Percentiles rank a stretch among this genome's conserved stretches.
These are phyloP conservation scores for Suhomyces kilbournensis DNA, from an alignment of 805 yeast species.

Conservation along the genomic window DNA sequence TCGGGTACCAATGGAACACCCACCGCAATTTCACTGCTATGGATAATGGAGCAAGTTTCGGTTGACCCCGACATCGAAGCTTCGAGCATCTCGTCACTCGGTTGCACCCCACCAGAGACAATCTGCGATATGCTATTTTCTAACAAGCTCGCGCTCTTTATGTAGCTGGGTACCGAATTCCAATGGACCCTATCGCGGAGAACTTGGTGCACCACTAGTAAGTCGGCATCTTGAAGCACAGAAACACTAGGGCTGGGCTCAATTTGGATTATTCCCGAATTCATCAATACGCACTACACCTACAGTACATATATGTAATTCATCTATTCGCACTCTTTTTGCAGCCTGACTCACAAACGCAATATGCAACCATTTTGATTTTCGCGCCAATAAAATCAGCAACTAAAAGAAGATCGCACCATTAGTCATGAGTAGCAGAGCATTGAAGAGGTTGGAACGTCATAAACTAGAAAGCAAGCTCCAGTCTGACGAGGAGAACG, in stretches of 20 bases:
- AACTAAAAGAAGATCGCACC: background rate
- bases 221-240: background rate
- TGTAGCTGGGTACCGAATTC: background rate
- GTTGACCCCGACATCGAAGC: background rate
- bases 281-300: background rate
- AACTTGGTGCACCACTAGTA: background rate
- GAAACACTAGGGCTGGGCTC: background rate
- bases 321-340: background rate
- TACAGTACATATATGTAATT: background rate
- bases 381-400: background rate
- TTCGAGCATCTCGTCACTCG: background rate
- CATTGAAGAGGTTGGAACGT: constrained; percentile 21
- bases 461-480: constrained; percentile 15
- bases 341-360: constrained; percentile 7
- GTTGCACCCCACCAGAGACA: background rate
- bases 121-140: background rate
- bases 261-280: background rate
- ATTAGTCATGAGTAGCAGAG: constrained; percentile 25
- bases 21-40: background rate
- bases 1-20: background rate
- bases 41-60: background rate
- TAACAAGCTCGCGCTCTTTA: background rate
- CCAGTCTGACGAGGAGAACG: constrained; percentile 13
- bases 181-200: background rate
- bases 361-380: background rate